Base-by-base conservation (phyloP, 345 rosid genomes). In the Sonneratia caseolaris region DNA sequence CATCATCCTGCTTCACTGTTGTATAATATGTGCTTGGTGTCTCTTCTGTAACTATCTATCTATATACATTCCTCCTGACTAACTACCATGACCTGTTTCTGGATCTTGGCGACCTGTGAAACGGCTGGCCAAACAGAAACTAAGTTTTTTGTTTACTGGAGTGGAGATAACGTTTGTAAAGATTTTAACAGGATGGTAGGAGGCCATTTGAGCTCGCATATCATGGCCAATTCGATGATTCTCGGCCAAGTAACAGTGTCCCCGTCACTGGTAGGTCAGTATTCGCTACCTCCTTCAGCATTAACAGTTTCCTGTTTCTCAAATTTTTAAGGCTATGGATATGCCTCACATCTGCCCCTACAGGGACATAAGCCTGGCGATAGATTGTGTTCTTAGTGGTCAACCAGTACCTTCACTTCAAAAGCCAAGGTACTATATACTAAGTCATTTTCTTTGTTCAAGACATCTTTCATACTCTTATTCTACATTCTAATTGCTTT, bases 191-290 rank as follows among this genome's bases (percentile, higher is more conserved):
- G 97, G 93, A 83, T 76, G 96, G 96, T 49, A 84, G 94, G 55
- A 86, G 98, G 82, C 98, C 98, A 69, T 91, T 88, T 82, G 91
- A 89, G 84, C 87, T 93, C 40, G 90, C 89, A 61, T 93, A 91
- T 86, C 98, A 87, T 53, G 97, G 98, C 47, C 98, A 91, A 24
- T 93, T 87, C 82, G 94, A 93, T 76, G 88, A 89, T 83, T 93
- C 98, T 56, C 84, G 96, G 70, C 97, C 96, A 67, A 88, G 89
- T 72, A 93, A 72, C 79, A 85, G 78, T 68, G 71, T 82, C 71
- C 87, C 83, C 32, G 84, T 91, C 66, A 86, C 90, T 15, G 97
- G 98, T 72, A 93, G 98, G 98, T 89, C 51, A 6, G 68, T 53
- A 35, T 64, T 27, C 47, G 42, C 47, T 16, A 32, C 47, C 73